These are phyloP conservation scores for Neocatenulostroma microsporum DNA, from an alignment of 2,329 filamentous ascomycete species.

Conservation along the genomic window DNA sequence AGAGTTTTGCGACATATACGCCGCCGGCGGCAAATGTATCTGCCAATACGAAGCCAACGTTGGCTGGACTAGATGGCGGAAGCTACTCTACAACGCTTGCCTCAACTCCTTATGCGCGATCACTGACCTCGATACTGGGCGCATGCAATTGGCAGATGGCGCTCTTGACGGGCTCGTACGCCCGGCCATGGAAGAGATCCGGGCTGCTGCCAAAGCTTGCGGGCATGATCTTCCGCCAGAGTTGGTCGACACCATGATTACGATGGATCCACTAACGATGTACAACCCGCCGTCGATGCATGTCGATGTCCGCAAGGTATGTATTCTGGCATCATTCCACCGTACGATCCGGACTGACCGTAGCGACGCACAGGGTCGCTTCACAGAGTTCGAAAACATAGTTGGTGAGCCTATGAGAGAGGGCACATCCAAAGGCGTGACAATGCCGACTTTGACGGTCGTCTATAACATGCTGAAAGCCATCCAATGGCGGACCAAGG, in stretches of 20 bases:
- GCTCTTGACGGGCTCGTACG: conserved; percentile 42
- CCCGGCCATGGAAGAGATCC: conserved; percentile 50
- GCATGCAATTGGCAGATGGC: conserved; percentile 41
- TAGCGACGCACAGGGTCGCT: too few species aligned
- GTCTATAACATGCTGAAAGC: conserved; percentile 44
- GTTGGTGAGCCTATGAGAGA: conserved; percentile 51
- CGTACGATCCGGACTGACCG: too few species aligned
- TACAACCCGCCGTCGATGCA: conserved; percentile 49
- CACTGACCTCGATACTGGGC: conserved; percentile 44
- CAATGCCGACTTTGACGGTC: conserved; percentile 43
- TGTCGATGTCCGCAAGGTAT: conserved; percentile 44
- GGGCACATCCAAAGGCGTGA: conserved; percentile 41
- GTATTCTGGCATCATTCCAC: too few species aligned
- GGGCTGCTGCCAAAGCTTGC: conserved; percentile 38
- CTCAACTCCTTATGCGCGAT: conserved; percentile 49
- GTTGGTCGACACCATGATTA: conserved; percentile 40
- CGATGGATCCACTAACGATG: conserved; percentile 43
- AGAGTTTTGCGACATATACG: conserved; percentile 44
- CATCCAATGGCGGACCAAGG: conserved; percentile 44
- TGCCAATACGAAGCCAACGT: conserved; percentile 37
- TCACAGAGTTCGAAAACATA: conserved; percentile 50
- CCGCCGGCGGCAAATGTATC: conserved; percentile 38
- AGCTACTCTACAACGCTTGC: conserved; percentile 46
- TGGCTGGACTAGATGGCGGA: conserved; percentile 41
- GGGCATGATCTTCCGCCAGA: conserved; percentile 39